Evolutionary conservation across 2,329 filamentous ascomycete species (phyloP), one percentile per base, ranked within the genome.

Genomic region (Cylindrodendrum hubeiense): DNA sequence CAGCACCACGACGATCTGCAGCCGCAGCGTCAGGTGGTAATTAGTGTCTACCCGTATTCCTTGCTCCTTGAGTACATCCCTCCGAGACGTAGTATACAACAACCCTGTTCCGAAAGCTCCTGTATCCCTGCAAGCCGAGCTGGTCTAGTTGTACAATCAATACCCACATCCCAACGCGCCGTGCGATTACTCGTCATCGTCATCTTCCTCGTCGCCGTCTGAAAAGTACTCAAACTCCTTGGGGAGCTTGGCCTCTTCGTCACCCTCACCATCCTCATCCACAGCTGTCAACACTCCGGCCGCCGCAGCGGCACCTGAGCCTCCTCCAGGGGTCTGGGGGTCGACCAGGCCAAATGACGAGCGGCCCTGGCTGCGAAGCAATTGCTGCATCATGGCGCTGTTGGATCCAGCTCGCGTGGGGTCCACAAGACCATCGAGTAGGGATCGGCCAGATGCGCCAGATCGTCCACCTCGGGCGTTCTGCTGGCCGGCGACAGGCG

Each of bases 251-350:
- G 93, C 93, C 76, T 95, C 93, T 72, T 92, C 90, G 13, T 88
- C 90, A 34, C 86, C 90, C 67, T 93, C 91, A 10, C 86, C 89
- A 73, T 95, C 93, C 79, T 98, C 95, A 74, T 98, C 95, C 4
- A 97, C 89, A 6, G 94, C 91, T 4, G 92, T 97, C 71, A 97
- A 82, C 2, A 97, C 93, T 60, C 91, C 93, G 0, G 92, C 93
- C 0, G 92, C 92, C 0, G 91, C 91, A 0, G 90, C 90, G 19
- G 92, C 90, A 55, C 91, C 89, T 13, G 80, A 77, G 21, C 77
- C 79, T 13, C 68, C 69, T n/a, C 69, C 73, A 13, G 76, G 72
- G 10, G 76, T 72, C 52, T 76, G 71, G 33, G 76, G 71, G 7
- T 76, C 76, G 4, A 60, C 71, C 50, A 71, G 66, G 46, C 61